A percentile compares a stretch with the other conserved stretches of the same genome.
Evolutionary conservation across 805 yeast genomes (phyloP).

Genomic region (Middelhovenomyces tepae): DNA sequence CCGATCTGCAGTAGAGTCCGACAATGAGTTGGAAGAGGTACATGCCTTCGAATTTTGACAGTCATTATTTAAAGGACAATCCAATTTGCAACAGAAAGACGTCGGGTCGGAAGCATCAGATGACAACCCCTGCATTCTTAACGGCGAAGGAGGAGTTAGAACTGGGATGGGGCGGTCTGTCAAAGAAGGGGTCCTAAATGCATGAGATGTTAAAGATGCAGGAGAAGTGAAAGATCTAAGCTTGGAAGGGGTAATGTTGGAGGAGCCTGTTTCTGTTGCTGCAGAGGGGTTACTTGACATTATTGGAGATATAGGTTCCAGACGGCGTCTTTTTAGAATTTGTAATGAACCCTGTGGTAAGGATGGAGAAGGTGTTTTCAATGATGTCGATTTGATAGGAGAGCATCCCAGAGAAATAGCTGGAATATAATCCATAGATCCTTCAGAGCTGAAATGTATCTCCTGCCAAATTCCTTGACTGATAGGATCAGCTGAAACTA

Average conservation of each 20-base stretch:
- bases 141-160: constrained; percentile 19
- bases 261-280: constrained; percentile 2
- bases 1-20: too few species aligned
- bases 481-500: neutral
- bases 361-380: constrained; percentile 6
- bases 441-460: too few species aligned
- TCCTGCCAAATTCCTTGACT: neutral
- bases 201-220: constrained; percentile 1
- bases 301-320: constrained; percentile 11
- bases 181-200: constrained; percentile 21
- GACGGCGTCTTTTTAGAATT: constrained; percentile 14
- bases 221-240: constrained; percentile 17
- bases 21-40: too few species aligned
- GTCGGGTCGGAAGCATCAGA: too few species aligned
- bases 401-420: constrained; percentile 5
- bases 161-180: constrained; percentile 22
- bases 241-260: constrained; percentile 15
- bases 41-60: too few species aligned
- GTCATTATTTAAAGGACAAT: too few species aligned
- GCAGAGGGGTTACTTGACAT: constrained; percentile 1
- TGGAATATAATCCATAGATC: neutral
- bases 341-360: constrained; percentile 7
- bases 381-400: constrained; percentile 6
- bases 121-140: too few species aligned
- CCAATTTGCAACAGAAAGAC: too few species aligned